Base-by-base conservation (phyloP, 2,329 filamentous ascomycete genomes). In the Monosporascus sp. region DNA sequence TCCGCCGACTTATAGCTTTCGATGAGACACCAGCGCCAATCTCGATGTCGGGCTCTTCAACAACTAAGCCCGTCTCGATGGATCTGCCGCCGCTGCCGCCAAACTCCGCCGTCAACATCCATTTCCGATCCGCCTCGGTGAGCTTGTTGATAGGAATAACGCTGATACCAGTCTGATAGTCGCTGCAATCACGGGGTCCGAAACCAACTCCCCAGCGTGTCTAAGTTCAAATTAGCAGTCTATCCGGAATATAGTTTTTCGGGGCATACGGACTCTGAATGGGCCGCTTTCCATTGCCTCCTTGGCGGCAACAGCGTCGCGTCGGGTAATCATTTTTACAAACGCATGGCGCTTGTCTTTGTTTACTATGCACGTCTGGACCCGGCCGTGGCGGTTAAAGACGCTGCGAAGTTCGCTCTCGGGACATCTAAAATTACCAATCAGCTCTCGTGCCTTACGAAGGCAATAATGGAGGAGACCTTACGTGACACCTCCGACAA, bases 191-290 rank as follows among this genome's bases (percentile, higher is more conserved):
- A 65, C 94, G 85, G 46, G 94, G 94, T 3, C 94, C 94, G 65
- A 97, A 99, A 17, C 94, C 94, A 48, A 99, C 94, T 60, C 94
- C 94, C 94, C 94, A 99, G 59, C 94, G 86, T 41, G 93, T 97
- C 85, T 94, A 64, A 60, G 61, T 55, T 53, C 24, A 48, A 59
- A 57, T 65, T 55, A 65, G 58, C 41, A 50, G 25, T 15, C 44
- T 27, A 25, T 14, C 37, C 35, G 6, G 18, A 3, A 9, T 31
- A 15, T 46, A 27, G 17, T 6, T 6, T 54, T 61, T 31, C 62
- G 52, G 37, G 17, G 22, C 22, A 14, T 20, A 75, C 84, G 75
- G 78, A 88, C 85, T 62, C 88, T 81, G 51, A 90, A 82, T 59
- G 90, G 84, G 56, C 84, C 83, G 50, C 84, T 85, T 69, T 97